Base-by-base conservation (phyloP, 2,329 filamentous ascomycete species). In the Microthyrium microscopicum region DNA sequence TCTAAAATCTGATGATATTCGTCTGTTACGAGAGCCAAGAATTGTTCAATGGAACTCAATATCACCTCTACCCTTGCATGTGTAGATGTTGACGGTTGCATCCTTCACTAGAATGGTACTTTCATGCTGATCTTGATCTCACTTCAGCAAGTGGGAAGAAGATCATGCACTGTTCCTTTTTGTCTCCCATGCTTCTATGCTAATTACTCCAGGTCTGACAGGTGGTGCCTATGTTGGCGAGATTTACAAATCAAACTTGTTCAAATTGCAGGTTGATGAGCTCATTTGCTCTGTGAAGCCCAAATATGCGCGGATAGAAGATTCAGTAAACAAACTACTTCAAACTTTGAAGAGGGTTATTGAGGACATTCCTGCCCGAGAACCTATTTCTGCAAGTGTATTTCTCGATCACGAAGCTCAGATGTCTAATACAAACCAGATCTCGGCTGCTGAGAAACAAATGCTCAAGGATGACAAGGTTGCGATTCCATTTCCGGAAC, bases 401-500 rank as follows among this genome's bases (percentile, higher is more conserved):
- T 9, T 7, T n/a, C 19, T 15, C 17, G 3, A 19, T 25, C n/a
- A 4, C 26, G 20, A 19, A 26, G 13, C 21, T 21, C 3, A 21
- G 19, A 30, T 11, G 17, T 15, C 36, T 36, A 8, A 36, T 24
- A 31, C 16, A 30, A 3, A 7, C 5, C 16, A 83, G 77, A 66
- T 89, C 33, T 44, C 56, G 21, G 73, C 89, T 44, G 83, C 81
- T 0, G 62, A 74, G 48, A 70, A 67, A 39, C 67, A 81, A 16
- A 47, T 73, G 45, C 71, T 79, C 44, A 77, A 73, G 52, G 64
- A 65, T 26, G 64, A 74, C 47, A 71, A 70, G 31, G 66, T 92
- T 37, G 55, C 61, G n/a, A 68, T 93, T 30, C 89, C 89, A 1
- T 94, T 83, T 48, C 83, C 87, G 12, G 66, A 77, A n/a, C 84